Percentiles rank a stretch among this genome's conserved stretches.
phyloP scores from a whole-genome alignment of 345 rosid genomes.

The Gynandropsis gynandra region DNA sequence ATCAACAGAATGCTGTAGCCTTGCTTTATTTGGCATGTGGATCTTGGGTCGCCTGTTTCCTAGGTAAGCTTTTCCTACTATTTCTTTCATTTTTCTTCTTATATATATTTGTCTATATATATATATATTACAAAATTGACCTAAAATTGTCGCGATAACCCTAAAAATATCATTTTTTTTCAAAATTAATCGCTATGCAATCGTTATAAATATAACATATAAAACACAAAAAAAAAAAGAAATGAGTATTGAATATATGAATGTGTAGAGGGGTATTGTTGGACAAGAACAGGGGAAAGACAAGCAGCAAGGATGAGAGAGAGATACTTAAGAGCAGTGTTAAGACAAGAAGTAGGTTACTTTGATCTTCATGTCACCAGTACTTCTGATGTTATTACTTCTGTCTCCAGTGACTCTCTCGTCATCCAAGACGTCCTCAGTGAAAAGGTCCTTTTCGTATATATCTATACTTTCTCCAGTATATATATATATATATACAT shows the following conservation, averaged over 20 bases:
- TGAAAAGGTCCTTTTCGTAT: constrained; percentile 88
- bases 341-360: constrained; percentile 81
- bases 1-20: constrained; percentile 56
- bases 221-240: background rate
- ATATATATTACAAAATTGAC: no score
- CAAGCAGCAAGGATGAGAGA: constrained; percentile 79
- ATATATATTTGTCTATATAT: no score
- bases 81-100: no score
- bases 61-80: constrained; percentile 50
- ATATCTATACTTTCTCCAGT: background rate
- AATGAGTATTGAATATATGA: no score
- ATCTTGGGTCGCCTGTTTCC: constrained; percentile 62
- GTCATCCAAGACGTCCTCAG: constrained; percentile 76
- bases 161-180: no score
- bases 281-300: constrained; percentile 90
- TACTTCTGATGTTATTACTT: constrained; percentile 66
- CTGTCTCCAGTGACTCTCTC: constrained; percentile 71
- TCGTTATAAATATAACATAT: background rate
- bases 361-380: constrained; percentile 76
- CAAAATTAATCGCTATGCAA: no score
- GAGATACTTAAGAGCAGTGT: constrained; percentile 61
- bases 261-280: constrained; percentile 69
- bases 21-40: constrained; percentile 70
- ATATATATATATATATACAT: background rate
- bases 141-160: no score